phyloP scores from a whole-genome alignment of 768 basidiomycete species.

The Tubosaeta sp. region DNA sequence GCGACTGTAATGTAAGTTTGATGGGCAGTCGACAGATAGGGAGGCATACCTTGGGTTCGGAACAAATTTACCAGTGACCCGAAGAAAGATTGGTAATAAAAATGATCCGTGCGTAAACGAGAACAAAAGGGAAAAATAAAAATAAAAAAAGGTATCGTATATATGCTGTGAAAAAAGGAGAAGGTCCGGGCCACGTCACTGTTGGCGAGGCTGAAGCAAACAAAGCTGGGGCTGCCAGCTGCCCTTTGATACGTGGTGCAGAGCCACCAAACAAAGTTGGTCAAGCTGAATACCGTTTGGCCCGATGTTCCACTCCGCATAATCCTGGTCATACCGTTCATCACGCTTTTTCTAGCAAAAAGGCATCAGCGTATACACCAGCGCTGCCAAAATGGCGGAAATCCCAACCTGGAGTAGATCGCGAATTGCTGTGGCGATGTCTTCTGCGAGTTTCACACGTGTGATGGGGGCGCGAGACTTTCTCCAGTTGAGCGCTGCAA shows the following conservation, averaged over 20 bases:
- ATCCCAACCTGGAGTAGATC: slow-evolving; percentile 55
- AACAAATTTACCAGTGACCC: neutral
- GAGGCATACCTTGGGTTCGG: slow-evolving; percentile 2
- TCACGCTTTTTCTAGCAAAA: slow-evolving; percentile 12
- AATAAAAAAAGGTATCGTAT: too few species aligned
- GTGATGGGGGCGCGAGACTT: slow-evolving; percentile 73
- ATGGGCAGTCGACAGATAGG: neutral
- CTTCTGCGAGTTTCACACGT: slow-evolving; percentile 67
- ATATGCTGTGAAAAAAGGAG: neutral
- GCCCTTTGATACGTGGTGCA: slow-evolving; percentile 76
- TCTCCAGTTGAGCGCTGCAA: slow-evolving; percentile 72
- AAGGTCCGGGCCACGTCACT: slow-evolving; percentile 3
- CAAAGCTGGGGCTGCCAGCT: slow-evolving; percentile 76
- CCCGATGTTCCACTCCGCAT: slow-evolving; percentile 22
- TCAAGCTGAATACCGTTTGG: slow-evolving; percentile 21
- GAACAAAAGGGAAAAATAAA: neutral
- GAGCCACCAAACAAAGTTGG: slow-evolving; percentile 54
- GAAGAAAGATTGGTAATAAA: neutral
- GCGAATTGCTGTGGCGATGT: slow-evolving; percentile 64
- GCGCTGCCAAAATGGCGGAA: too few species aligned
- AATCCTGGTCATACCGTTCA: slow-evolving; percentile 6
- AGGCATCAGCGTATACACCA: slow-evolving; percentile 10
- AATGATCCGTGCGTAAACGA: neutral
- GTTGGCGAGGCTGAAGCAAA: slow-evolving; percentile 30
- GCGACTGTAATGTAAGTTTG: neutral